Base-by-base conservation (phyloP, 106 monocot species). In the Agapanthus africanus region DNA sequence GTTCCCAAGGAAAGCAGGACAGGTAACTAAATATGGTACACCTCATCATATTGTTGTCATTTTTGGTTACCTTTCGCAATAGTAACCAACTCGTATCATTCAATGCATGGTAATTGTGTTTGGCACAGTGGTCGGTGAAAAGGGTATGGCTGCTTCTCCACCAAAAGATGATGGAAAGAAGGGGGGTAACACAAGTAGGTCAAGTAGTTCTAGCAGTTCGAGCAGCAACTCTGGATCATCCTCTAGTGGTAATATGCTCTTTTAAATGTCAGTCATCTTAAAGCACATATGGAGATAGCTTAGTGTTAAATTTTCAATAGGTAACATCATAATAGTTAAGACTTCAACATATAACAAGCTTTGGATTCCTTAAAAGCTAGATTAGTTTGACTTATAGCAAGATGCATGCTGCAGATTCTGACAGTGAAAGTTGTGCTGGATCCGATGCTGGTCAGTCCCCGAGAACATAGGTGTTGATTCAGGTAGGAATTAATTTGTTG, bases 151-250 rank as follows among this genome's bases (percentile, higher is more conserved):
- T 69, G 69, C 83, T 57, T 70, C 81, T 54, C 68, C 69, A 11
- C 77, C 74, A 23, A 37, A 27, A 71, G 75, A 23, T 36, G 80
- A 66, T 40, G 75, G 61, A 70, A 73, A 74, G 38, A 83, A 76
- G 22, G 75, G 47, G 38, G 74, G 79, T 65, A 71, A 50, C 81
- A 78, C 59, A 31, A 81, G 78, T 66, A 63, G 61, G 68, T 83
- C 85, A 62, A 83, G 82, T 62, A 81, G 83, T 69, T 90, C 90
- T 65, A 74, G 76, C 65, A 83, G 80, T 67, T 90, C 90, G n/a
- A 78, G 78, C 47, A 90, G 90, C 73, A 85, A 70, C 42, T 90
- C 89, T 18, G 76, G 85, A 25, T 82, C 88, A 11, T 82, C 88
- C 40, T 82, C 82, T 30, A 82, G 82, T 76, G 85, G 76, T 86